Evolutionary conservation across 1,284 basidiomycete species (phyloP).

Genomic region (Porodaedalea pini): DNA sequence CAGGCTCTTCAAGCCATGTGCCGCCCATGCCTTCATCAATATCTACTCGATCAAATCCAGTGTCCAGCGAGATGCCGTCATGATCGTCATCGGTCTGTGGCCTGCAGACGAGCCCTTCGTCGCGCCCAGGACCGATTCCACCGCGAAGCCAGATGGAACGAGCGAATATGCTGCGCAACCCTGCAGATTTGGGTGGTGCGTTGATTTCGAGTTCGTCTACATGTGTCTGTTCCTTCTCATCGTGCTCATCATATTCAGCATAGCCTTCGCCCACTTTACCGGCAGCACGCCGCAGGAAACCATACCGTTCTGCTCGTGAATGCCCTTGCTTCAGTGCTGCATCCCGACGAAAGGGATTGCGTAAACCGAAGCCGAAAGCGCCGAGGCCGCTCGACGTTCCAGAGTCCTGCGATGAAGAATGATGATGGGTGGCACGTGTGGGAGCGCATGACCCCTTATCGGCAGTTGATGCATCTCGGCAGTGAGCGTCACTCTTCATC

Average conservation of each 20-base stretch:
- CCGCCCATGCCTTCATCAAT: neutral
- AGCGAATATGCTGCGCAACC: slow-evolving; percentile 14
- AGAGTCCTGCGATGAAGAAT: slow-evolving; percentile 6
- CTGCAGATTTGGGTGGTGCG: neutral
- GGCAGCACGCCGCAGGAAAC: slow-evolving; percentile 11
- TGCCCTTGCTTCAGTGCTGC: neutral
- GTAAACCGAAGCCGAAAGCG: neutral
- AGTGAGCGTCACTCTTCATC: neutral
- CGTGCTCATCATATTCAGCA: neutral
- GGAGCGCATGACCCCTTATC: neutral
- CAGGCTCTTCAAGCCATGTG: slow-evolving; percentile 5
- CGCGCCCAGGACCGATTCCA: neutral
- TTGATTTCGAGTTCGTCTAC: neutral
- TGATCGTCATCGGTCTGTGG: neutral
- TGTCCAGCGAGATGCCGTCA: neutral
- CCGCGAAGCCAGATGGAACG: slow-evolving; percentile 14
- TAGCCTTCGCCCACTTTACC: neutral
- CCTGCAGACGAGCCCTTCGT: neutral
- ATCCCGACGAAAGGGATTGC: slow-evolving; percentile 2
- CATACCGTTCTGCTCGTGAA: slow-evolving; percentile 10
- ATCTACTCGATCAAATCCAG: neutral
- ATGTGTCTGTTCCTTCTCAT: neutral
- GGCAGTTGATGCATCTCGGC: neutral
- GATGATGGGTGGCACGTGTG: slow-evolving; percentile 1
- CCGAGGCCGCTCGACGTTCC: neutral